phyloP scores from a whole-genome alignment of 1,284 basidiomycete genomes.

The Microbotryomycetes sp. region DNA sequence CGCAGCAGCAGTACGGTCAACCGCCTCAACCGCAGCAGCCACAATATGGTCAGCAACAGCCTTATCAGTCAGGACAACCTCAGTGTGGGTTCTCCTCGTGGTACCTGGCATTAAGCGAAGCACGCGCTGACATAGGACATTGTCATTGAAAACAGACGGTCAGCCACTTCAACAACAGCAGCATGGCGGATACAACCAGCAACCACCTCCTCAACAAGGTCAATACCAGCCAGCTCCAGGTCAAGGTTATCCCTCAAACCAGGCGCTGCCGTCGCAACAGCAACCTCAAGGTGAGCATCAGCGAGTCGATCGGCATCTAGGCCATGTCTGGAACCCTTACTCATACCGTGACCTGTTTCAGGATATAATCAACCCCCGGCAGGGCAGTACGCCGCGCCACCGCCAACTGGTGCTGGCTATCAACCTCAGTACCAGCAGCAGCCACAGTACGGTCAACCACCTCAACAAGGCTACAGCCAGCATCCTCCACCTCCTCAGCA shows the following conservation, averaged over 20 bases:
- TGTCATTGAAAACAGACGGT: too few species aligned
- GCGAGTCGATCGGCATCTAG: background rate
- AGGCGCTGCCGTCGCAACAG: background rate
- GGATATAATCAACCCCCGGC: background rate
- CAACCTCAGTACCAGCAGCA: background rate
- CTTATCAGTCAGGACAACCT: background rate
- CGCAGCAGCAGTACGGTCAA: background rate
- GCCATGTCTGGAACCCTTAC: background rate
- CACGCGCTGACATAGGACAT: too few species aligned
- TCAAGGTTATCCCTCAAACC: background rate
- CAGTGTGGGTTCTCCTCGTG: background rate
- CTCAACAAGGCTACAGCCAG: background rate
- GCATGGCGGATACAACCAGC: too few species aligned
- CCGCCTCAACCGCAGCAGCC: background rate
- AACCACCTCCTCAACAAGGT: constrained; percentile 14
- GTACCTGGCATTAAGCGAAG: background rate
- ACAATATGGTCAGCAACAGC: background rate
- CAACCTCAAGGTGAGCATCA: background rate
- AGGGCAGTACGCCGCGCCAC: background rate
- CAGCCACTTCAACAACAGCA: too few species aligned
- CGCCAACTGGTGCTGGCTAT: background rate
- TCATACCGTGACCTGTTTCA: background rate
- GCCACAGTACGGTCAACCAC: background rate
- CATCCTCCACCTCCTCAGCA: too few species aligned
- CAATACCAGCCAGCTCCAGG: background rate